These are phyloP conservation scores for Citrullus amarus DNA, from an alignment of 306 rosid genomes.

Conservation along the genomic window DNA sequence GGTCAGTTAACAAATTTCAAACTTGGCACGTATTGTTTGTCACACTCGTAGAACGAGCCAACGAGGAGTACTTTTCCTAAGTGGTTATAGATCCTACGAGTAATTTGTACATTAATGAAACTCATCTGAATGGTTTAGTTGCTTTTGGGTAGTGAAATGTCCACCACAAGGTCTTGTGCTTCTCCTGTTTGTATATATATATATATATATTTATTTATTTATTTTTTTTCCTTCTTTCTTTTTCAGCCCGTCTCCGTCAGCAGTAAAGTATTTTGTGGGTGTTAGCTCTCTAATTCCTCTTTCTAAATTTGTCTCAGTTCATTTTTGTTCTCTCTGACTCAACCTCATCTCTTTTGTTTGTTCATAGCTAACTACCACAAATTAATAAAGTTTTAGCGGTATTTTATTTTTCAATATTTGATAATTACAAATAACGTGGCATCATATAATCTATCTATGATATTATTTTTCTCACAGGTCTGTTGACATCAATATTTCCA, in stretches of 20 bases:
- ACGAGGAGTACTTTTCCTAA: neutral
- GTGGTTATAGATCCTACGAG: neutral
- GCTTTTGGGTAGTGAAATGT: neutral
- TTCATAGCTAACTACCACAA: neutral
- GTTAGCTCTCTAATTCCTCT: constrained; percentile 1
- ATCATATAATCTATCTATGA: neutral
- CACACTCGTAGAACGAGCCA: neutral
- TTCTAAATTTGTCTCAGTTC: neutral
- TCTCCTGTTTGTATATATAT: neutral
- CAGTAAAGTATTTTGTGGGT: neutral
- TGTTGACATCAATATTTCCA: neutral
- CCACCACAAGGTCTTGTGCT: neutral
- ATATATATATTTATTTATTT: too few relatives aligned
- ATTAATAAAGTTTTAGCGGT: neutral
- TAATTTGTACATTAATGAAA: neutral
- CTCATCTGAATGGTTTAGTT: neutral
- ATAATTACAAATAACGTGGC: neutral
- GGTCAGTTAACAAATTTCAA: neutral
- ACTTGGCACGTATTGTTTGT: neutral
- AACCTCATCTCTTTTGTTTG: neutral
- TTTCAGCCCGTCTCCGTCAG: neutral
- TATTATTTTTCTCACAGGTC: neutral
- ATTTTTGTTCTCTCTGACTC: neutral
- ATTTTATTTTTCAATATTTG: neutral
- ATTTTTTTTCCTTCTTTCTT: neutral